Base-by-base conservation (phyloP, 208 protist genomes). In the Herpetomonas muscarum region DNA sequence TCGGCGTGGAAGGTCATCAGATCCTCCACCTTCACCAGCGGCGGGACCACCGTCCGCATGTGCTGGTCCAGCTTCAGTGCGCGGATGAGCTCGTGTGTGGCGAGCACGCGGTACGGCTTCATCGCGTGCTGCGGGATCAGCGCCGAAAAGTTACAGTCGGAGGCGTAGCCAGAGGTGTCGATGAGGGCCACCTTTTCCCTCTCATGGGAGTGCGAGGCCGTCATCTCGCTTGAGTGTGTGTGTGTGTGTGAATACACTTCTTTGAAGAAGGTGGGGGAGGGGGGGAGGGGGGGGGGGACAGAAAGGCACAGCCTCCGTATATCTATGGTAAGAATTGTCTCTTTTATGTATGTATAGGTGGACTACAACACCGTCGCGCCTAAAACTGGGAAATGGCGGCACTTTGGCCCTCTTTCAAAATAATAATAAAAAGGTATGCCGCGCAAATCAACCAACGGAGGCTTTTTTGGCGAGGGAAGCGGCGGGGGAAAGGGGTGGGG, bases 101-200 rank as follows among this genome's bases (percentile, higher is more conserved):
- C 84, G 17, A 94, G 62, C 24, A 90, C 50, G 30, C 88, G 82
- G 52, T 92, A 94, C 21, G 88, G 88, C 63, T 94, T 94, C 88
- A 94, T 94, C 24, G 88, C 88, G 57, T 94, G 88, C 58, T 94
- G 88, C 7, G 88, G 85, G 1, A 92, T 69, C 26, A 92, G 78
- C 24, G 84, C 82, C 10, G 88, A 83, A 28, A 94, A 68, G 57
- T 85, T 92, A 64, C 87, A 92, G 63, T 94, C 88, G 2, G 85
- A 85, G 36, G 74, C 78, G 61, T 94, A 90, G 53, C 75, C 77
- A 7, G 88, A 83, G 41, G 82, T 90, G 64, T 94, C 83, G 48
- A 94, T 80, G 19, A 91, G 59, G 9, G 85, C 84, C 7, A 87
- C 74, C 25, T 74, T 67, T 0, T 34, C 29, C 28, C 25, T 29